Percentiles rank a stretch among this genome's conserved stretches.
Conservation (phyloP, 2,329 filamentous ascomycete species). For the Ophiostoma quercus region DNA sequence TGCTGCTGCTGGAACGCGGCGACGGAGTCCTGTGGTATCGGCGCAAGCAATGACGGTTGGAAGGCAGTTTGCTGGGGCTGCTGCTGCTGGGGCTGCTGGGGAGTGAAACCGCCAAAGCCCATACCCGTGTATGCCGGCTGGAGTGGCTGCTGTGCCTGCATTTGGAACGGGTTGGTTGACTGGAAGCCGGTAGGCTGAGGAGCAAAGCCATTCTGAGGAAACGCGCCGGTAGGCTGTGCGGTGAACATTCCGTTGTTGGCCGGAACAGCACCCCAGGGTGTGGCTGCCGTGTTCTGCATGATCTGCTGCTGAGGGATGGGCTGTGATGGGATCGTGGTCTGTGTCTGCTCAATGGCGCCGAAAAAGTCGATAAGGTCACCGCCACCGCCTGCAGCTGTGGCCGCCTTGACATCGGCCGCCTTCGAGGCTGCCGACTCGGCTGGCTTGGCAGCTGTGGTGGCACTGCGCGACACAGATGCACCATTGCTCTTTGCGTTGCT, state of each 20-base stretch:
- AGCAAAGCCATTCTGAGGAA: constrained; percentile 37
- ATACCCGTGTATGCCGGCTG: constrained; percentile 59
- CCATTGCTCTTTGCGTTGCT: constrained; percentile 39
- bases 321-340: constrained; percentile 60
- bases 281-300: constrained; percentile 33
- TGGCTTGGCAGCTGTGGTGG: constrained; percentile 33
- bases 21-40: constrained; percentile 55
- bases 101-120: constrained; percentile 77
- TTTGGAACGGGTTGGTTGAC: constrained; percentile 41
- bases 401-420: constrained; percentile 37
- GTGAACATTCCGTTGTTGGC: constrained; percentile 31
- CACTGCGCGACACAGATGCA: constrained; percentile 29
- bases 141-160: constrained; percentile 34
- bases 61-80: constrained; percentile 40
- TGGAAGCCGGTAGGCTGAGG: constrained; percentile 40
- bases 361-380: constrained; percentile 87
- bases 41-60: constrained; percentile 47
- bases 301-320: constrained; percentile 36
- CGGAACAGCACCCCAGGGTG: constrained; percentile 37
- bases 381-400: constrained; percentile 34
- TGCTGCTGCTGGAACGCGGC: constrained; percentile 41
- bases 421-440: constrained; percentile 37
- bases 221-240: constrained; percentile 34
- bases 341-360: constrained; percentile 84
- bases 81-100: constrained; percentile 45